These are phyloP conservation scores for Cladophialophora bantiana DNA, from an alignment of 2,329 filamentous ascomycete species.

Conservation along the genomic window DNA sequence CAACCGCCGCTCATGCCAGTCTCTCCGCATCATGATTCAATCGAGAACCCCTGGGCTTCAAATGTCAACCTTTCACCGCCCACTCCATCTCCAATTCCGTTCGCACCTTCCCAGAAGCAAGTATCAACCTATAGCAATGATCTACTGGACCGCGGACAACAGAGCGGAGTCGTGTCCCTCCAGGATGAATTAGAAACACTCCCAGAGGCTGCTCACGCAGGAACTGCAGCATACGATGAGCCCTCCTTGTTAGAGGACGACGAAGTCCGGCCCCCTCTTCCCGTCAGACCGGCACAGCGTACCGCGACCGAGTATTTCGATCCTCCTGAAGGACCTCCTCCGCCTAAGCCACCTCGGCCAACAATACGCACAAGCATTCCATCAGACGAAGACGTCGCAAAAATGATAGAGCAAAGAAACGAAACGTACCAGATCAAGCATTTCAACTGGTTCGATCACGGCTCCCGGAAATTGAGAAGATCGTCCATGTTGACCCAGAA, in stretches of 20 bases:
- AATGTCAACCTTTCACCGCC: constrained; percentile 20
- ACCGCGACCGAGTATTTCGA: constrained; percentile 28
- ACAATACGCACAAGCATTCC: constrained; percentile 28
- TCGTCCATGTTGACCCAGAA: constrained; percentile 93
- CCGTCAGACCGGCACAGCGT: constrained; percentile 20
- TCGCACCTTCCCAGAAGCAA: constrained; percentile 35
- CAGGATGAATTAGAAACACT: constrained; percentile 30
- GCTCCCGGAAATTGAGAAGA: constrained; percentile 68
- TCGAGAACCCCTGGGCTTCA: constrained; percentile 37
- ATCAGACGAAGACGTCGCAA: constrained; percentile 45
- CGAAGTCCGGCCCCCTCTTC: constrained; percentile 33
- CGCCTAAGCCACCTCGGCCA: constrained; percentile 33
- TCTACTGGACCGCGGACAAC: constrained; percentile 35
- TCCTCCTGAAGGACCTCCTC: constrained; percentile 31
- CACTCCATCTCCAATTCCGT: constrained; percentile 33
- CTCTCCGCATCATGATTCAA: constrained; percentile 24
- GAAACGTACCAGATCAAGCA: constrained; percentile 96
- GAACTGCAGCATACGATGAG: constrained; percentile 18
- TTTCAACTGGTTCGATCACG: constrained; percentile 79
- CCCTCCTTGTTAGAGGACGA: constrained; percentile 37
- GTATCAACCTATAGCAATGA: constrained; percentile 33
- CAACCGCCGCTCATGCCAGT: constrained; percentile 34
- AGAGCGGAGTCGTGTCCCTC: constrained; percentile 31
- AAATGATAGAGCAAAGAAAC: constrained; percentile 56
- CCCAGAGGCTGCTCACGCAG: constrained; percentile 23